phyloP scores from a whole-genome alignment of 2,329 filamentous ascomycete species.

The Beauveria caledonica region DNA sequence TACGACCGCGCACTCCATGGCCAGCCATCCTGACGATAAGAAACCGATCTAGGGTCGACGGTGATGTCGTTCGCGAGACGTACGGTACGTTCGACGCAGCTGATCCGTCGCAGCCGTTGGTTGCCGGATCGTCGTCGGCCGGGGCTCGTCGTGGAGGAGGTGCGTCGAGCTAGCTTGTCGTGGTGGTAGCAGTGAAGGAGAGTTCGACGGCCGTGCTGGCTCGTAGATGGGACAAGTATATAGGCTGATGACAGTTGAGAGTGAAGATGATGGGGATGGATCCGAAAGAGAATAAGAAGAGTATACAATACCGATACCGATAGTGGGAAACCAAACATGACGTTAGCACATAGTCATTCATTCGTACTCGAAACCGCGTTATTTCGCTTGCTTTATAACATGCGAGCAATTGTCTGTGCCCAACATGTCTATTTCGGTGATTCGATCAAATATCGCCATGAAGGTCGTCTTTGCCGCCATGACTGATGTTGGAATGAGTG shows the following conservation, averaged over 20 bases:
- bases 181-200: too few species aligned
- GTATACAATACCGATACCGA: not conserved
- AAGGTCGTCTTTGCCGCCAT: too few species aligned
- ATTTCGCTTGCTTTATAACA: too few species aligned
- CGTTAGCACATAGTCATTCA: not conserved
- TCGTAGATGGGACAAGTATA: too few species aligned
- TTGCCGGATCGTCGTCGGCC: not conserved
- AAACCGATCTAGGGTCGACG: constrained; percentile 8
- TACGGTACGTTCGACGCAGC: constrained; percentile 3
- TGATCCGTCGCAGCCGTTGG: not conserved
- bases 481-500: too few species aligned
- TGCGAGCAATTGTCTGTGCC: too few species aligned
- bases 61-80: not conserved
- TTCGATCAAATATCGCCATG: too few species aligned
- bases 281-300: not conserved
- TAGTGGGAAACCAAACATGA: not conserved
- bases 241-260: not conserved
- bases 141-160: not conserved
- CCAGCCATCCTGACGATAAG: constrained; percentile 6
- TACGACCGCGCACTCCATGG: not conserved
- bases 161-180: not conserved
- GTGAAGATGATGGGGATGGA: not conserved
- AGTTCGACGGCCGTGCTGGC: not conserved
- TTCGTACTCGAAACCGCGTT: not conserved
- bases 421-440: not conserved